phyloP scores from a whole-genome alignment of 2,329 filamentous ascomycete species.

The Xylaria sp. region DNA sequence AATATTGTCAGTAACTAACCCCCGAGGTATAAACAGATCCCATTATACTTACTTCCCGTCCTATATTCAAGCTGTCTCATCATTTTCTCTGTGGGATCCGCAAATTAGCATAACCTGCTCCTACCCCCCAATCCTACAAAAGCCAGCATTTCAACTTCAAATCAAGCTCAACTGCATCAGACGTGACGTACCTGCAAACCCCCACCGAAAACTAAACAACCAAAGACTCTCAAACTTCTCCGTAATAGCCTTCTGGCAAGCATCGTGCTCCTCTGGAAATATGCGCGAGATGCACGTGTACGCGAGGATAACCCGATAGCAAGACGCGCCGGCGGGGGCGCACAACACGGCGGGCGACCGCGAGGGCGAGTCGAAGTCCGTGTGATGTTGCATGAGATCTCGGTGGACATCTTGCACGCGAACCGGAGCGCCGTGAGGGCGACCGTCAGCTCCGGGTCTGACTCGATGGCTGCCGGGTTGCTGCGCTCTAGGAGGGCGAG shows the following conservation, averaged over 20 bases:
- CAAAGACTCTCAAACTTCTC: conserved; percentile 44
- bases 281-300: conserved; percentile 38
- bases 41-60: conserved; percentile 27
- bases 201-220: conserved; percentile 43
- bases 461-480: conserved; percentile 20
- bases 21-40: neutral
- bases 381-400: conserved; percentile 43
- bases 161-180: too few species aligned
- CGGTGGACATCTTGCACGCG: conserved; percentile 43
- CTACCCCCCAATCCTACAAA: too few species aligned
- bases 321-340: conserved; percentile 42
- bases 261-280: conserved; percentile 38
- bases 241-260: conserved; percentile 38
- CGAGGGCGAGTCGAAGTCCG: conserved; percentile 30
- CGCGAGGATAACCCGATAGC: conserved; percentile 41
- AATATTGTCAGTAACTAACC: neutral
- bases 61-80: conserved; percentile 41
- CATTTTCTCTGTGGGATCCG: conserved; percentile 38
- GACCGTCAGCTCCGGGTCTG: conserved; percentile 33
- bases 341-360: conserved; percentile 38
- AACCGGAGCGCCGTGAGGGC: conserved; percentile 42
- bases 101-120: conserved; percentile 14
- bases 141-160: too few species aligned
- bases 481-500: conserved; percentile 37
- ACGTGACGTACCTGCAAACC: conserved; percentile 43